Evolutionary conservation across 441 rosid species (phyloP).

Genomic region (Daphne laureola): DNA sequence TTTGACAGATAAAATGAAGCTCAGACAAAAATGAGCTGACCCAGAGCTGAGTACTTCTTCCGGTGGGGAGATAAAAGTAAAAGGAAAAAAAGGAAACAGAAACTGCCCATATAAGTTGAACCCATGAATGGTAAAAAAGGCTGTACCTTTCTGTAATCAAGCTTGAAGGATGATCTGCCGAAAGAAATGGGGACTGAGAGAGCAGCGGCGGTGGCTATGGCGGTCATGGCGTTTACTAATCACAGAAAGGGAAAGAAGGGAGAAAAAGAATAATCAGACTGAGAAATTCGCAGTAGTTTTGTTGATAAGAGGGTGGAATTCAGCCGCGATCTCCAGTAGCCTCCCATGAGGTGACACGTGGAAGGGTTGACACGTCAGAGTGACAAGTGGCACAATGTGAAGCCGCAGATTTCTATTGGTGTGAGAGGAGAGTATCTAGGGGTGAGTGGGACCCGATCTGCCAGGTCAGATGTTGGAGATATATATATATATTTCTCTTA

Average conservation of each 20-base stretch:
- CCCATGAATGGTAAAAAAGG: neutral
- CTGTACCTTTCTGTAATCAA: slow-evolving; percentile 46
- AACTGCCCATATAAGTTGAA: slow-evolving; percentile 11
- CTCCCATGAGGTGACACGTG: slow-evolving; percentile 67
- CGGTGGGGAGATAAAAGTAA: too few species aligned
- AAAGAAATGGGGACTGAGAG: slow-evolving; percentile 67
- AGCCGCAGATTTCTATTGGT: slow-evolving; percentile 47
- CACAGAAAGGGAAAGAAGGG: slow-evolving; percentile 3
- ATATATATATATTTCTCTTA: slow-evolving; percentile 33
- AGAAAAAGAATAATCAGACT: slow-evolving; percentile 8
- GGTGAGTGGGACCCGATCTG: slow-evolving; percentile 19
- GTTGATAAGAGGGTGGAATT: slow-evolving; percentile 62
- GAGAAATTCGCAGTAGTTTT: slow-evolving; percentile 17
- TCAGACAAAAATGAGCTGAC: neutral
- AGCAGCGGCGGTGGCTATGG: slow-evolving; percentile 60
- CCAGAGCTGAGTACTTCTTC: too few species aligned
- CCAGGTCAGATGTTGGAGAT: slow-evolving; percentile 64
- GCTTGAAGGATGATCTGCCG: slow-evolving; percentile 36
- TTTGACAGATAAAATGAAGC: neutral
- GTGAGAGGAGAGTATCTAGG: slow-evolving; percentile 10
- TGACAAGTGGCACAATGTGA: slow-evolving; percentile 42
- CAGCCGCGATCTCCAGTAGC: slow-evolving; percentile 65
- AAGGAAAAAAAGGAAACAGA: neutral
- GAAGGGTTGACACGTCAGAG: slow-evolving; percentile 12
- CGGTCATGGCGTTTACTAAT: slow-evolving; percentile 50